Evolutionary conservation across 73 alveolate genomes (phyloP).

Genomic region (Paramecium biaurelia): DNA sequence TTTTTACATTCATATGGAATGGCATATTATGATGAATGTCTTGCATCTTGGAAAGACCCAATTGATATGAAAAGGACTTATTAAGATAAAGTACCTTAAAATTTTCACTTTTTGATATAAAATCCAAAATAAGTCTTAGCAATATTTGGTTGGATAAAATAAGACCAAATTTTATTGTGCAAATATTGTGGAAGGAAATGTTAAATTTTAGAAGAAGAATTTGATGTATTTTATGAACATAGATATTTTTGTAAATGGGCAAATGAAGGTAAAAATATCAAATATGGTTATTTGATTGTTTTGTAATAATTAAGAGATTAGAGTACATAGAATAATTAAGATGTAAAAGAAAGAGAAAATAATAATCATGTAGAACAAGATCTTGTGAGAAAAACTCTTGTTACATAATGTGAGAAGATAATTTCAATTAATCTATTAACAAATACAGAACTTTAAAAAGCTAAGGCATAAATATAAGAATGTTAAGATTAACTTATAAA

Average conservation of each 20-base stretch:
- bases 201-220: neutral
- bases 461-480: neutral
- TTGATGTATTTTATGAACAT: slow-evolving; percentile 20
- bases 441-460: neutral
- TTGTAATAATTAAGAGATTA: neutral
- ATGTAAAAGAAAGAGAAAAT: neutral
- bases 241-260: slow-evolving; percentile 48
- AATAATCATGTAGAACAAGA: neutral
- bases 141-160: slow-evolving; percentile 15
- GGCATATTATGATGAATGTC: slow-evolving; percentile 31
- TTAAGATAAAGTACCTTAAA: neutral
- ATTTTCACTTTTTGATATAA: neutral
- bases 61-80: neutral
- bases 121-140: neutral
- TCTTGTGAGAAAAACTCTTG: neutral
- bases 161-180: neutral
- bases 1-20: slow-evolving; percentile 9
- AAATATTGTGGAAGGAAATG: slow-evolving; percentile 38
- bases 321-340: neutral
- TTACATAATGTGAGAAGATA: neutral
- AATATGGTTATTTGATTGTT: neutral
- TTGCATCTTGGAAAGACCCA: neutral
- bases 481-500: neutral
- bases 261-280: neutral
- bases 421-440: neutral